Evolutionary conservation across 208 protist genomes (phyloP), one percentile per base, ranked within the genome.

Genomic region (Trypanosoma mega): DNA sequence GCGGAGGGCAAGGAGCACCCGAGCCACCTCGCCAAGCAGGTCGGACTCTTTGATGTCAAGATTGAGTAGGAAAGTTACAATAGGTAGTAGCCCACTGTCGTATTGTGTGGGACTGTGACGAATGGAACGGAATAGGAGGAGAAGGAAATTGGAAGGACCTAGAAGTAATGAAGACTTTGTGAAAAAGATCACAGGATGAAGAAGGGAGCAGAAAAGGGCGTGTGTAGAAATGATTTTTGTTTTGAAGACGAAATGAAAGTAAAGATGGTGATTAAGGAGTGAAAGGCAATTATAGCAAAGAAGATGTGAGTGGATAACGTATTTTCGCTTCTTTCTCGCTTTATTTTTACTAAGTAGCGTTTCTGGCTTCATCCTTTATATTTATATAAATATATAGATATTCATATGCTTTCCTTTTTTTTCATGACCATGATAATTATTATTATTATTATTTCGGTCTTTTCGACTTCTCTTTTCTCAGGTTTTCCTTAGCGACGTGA

Each of bases 1-100:
- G 74, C 80, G 54, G 85, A 90, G 47, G 88, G 82, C 68, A 91
- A 93, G 63, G 83, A 93, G 58, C 78, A 88, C 78, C 85, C 88
- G 23, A 66, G 78, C 52, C 46, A 80, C 55, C 72, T 94, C 45
- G 47, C 68, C 30, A 69, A 91, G 69, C 81, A 88, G 78, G 65
- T 77, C 45, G 72, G 72, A 34, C 69, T 94, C 50, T 89, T 94
- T 47, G 87, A 94, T 52, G 83, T 94, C 63, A 89, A 94, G 83
- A 90, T 94, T 55, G 70, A 81, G 74, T 93, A 90, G 48, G 31
- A 20, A 36, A 34, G 34, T 4, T 44, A n/a, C n/a, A 16, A 39
- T 39, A 12, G 7, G 33, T 23, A 44, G 24, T 5, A 29, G 39
- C 7, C 7, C 6, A 12, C 47, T 55, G 4, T 45, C 34, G 6